phyloP scores from a whole-genome alignment of 2,329 filamentous ascomycete species.

The Penicillium sp. region DNA sequence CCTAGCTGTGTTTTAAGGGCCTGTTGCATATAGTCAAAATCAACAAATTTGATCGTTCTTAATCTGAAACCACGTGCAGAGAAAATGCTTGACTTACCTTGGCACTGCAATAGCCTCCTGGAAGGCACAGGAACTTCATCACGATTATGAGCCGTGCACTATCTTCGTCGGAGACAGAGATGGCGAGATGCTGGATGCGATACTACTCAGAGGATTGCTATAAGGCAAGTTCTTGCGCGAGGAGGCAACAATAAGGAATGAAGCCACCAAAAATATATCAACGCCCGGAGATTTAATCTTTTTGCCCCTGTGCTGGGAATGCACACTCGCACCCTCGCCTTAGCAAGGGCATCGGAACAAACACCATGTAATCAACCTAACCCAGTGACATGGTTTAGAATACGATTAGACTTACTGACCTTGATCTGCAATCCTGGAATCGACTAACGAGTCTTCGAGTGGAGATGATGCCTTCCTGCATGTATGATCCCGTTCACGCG shows the following conservation, averaged over 20 bases:
- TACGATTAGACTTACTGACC: not conserved
- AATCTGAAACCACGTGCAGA: not conserved
- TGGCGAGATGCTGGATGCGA: not conserved
- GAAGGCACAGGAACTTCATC: constrained; percentile 26
- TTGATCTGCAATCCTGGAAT: constrained; percentile 4
- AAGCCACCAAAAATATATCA: constrained; percentile 11
- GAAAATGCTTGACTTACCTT: constrained; percentile 14
- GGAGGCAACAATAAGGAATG: not conserved
- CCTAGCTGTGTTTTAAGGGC: constrained; percentile 20
- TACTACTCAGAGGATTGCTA: not conserved
- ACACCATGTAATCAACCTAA: not conserved
- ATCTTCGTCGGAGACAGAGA: not conserved
- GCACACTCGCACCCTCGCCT: constrained; percentile 18
- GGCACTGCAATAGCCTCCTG: constrained; percentile 22
- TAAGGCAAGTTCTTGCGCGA: not conserved
- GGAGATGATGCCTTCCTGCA: constrained; percentile 2
- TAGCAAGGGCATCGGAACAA: constrained; percentile 18
- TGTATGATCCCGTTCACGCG: not conserved
- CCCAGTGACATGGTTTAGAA: not conserved
- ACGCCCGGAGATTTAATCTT: not conserved
- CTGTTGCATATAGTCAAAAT: constrained; percentile 3
- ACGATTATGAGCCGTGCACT: not conserved
- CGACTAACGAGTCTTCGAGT: not conserved
- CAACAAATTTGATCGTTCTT: not conserved
- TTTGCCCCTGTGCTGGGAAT: constrained; percentile 21